These are phyloP conservation scores for Kwoniella sp. DNA, from an alignment of 768 basidiomycete species.

Conservation along the genomic window DNA sequence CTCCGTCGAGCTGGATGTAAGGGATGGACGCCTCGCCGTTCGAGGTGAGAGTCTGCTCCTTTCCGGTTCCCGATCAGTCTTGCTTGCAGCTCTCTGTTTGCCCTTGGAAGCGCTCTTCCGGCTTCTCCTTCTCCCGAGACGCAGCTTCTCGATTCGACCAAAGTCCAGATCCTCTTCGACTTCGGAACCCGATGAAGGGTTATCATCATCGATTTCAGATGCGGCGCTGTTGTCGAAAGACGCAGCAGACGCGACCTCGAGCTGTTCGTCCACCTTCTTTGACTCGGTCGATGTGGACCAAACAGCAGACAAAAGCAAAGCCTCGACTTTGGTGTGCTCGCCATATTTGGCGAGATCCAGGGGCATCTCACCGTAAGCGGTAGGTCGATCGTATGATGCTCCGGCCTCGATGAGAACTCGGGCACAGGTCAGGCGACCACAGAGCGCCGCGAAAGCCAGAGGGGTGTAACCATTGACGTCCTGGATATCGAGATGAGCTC, in stretches of 20 bases:
- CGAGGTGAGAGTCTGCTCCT: constrained; percentile 2
- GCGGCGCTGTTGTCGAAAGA: constrained; percentile 13
- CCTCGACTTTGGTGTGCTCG: constrained; percentile 49
- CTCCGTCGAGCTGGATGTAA: constrained; percentile 7
- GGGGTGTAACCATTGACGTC: constrained; percentile 90
- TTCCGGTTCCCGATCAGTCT: neutral
- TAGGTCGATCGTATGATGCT: constrained; percentile 58
- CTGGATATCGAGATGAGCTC: constrained; percentile 72
- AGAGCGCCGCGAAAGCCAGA: constrained; percentile 75
- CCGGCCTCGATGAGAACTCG: constrained; percentile 69
- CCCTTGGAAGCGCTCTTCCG: neutral
- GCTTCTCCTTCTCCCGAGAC: constrained; percentile 3
- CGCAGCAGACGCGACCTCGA: constrained; percentile 3
- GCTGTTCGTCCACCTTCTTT: neutral
- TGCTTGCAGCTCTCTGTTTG: constrained; percentile 6
- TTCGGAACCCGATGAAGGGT: constrained; percentile 42
- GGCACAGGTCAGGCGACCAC: constrained; percentile 62
- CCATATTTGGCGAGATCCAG: constrained; percentile 50
- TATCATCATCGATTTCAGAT: constrained; percentile 40
- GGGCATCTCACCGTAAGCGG: constrained; percentile 49
- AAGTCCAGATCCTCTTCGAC: constrained; percentile 20
- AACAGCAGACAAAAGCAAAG: constrained; percentile 41
- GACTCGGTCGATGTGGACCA: constrained; percentile 31
- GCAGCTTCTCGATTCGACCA: constrained; percentile 4
- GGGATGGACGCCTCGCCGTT: constrained; percentile 4